Conservation (phyloP, 1,139 yeast genomes). For the Yamadazyma mexicana region DNA sequence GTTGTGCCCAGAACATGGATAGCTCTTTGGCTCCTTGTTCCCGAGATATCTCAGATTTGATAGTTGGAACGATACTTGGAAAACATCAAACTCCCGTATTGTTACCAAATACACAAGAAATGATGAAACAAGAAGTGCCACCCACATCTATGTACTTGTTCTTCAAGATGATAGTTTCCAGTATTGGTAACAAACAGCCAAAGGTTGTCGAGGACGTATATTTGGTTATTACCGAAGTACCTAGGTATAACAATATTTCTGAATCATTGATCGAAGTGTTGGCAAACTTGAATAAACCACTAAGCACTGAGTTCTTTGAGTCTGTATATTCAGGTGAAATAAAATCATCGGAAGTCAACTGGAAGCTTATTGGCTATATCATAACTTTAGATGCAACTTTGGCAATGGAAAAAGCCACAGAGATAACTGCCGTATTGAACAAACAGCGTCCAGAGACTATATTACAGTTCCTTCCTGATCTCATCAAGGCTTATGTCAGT, state of each 20-base stretch:
- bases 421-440: constrained; percentile 21
- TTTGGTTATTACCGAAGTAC: constrained; percentile 27
- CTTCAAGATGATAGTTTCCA: constrained; percentile 26
- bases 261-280: constrained; percentile 39
- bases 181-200: constrained; percentile 27
- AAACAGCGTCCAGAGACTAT: constrained; percentile 10
- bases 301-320: constrained; percentile 48
- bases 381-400: constrained; percentile 52
- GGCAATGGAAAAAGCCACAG: constrained; percentile 40
- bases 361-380: constrained; percentile 47
- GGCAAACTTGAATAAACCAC: constrained; percentile 43
- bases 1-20: constrained; percentile 14
- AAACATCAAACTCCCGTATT: constrained; percentile 16
- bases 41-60: constrained; percentile 10
- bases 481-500: constrained; percentile 50
- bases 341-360: constrained; percentile 25
- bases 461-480: constrained; percentile 30
- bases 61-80: constrained; percentile 20
- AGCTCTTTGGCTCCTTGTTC: constrained; percentile 3
- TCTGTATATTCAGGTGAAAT: constrained; percentile 32
- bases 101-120: constrained; percentile 21
- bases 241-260: constrained; percentile 32
- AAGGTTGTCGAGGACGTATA: constrained; percentile 46
- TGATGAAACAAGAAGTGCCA: constrained; percentile 16
- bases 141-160: constrained; percentile 20